Conservation (phyloP, 352 stramenopile species). For the Globisporangium alternatum region DNA sequence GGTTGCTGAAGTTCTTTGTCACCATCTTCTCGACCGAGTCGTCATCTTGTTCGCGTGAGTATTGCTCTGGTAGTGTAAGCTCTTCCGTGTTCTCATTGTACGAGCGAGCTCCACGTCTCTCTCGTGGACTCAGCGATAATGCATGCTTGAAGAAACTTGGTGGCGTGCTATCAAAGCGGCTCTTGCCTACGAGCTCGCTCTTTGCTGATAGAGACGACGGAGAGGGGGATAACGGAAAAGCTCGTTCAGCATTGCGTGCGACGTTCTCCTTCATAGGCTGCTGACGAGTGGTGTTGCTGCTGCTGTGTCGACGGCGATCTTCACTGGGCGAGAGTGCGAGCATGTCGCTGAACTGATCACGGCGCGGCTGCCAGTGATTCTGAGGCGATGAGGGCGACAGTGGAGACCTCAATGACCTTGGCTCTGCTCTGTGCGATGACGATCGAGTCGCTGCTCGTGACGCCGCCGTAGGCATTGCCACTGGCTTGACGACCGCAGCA, state of each 20-base stretch:
- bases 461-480: background rate
- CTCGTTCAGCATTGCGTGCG: conserved; percentile 7
- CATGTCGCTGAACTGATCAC: conserved; percentile 51
- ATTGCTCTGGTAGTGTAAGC: background rate
- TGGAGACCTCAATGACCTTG: background rate
- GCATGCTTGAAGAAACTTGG: background rate
- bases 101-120: background rate
- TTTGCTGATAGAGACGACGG: background rate
- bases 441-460: background rate
- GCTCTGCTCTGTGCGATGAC: background rate
- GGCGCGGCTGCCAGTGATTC: background rate
- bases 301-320: background rate
- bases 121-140: background rate
- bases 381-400: background rate
- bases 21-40: background rate
- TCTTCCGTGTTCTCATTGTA: conserved; percentile 4
- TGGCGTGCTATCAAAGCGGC: background rate
- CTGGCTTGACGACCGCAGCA: background rate
- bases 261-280: conserved; percentile 14
- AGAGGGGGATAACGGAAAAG: background rate
- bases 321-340: conserved; percentile 17
- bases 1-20: background rate
- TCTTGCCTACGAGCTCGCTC: background rate
- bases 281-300: background rate
- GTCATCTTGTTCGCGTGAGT: background rate